Base-by-base conservation (phyloP, 2,329 filamentous ascomycete genomes). In the Diaporthe sp. region DNA sequence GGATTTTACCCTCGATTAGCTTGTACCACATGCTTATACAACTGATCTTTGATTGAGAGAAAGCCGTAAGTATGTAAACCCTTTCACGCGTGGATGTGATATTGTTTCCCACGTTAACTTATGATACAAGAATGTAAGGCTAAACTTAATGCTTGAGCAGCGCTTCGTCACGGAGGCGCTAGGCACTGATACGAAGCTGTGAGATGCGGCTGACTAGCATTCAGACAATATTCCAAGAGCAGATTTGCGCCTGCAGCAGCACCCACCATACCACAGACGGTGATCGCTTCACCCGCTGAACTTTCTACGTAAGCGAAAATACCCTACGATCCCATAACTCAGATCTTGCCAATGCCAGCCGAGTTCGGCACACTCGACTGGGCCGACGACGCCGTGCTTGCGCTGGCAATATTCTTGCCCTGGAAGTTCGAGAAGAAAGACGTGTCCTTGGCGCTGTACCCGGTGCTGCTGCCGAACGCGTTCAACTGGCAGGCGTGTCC, bases 401-500 rank as follows among this genome's bases (percentile, higher is more conserved):
- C 75, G 42, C 64, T 67, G 30, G 75, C 75, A 69, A 76, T 72
- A 15, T 52, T 76, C 71, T 76, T 76, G 22, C 75, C 75, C 9
- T 55, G 30, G 17, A 76, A 76, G 67, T 75, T 69, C 7, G 75
- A 76, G n/a, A 76, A 75, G 74, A 76, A 76, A 22, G 70, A 71
- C 17, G 73, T 74, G 50, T 75, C 74, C 25, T 66, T 68, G 55
- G 64, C 70, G 22, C 60, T 71, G 58, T 71, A 76, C 1, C 70
- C 70, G 0, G 70, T 72, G 17, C 74, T 73, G 75, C 75, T 75
- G 9, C 75, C 75, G 17, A 75, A 76, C 7, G 69, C 85, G 81
- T 91, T 92, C 68, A 85, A 22, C 83, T 88, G 79, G 81, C 90
- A 91, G 68, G 78, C 80, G 75, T 84, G 88, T 75, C 89, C 88